Evolutionary conservation across 2,329 filamentous ascomycete species (phyloP).

Genomic region (Fusarium metavorans): DNA sequence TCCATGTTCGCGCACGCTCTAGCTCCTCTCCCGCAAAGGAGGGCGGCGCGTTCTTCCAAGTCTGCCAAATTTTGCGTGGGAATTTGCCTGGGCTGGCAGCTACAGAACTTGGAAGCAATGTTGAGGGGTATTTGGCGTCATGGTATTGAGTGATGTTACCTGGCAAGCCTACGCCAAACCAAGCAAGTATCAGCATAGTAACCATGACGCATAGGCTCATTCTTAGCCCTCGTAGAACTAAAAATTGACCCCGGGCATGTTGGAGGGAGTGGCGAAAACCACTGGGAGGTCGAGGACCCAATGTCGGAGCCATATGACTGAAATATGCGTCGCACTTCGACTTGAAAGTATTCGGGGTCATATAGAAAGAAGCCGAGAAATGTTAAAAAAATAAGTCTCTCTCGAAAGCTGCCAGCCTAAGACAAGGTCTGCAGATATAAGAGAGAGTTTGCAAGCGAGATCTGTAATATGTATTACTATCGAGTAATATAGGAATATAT

Average conservation of each 20-base stretch:
- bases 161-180: not conserved
- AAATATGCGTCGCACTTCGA: not conserved
- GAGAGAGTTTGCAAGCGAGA: no score
- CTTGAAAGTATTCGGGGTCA: not conserved
- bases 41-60: conserved; percentile 1
- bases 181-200: not conserved
- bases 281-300: not conserved
- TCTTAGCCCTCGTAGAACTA: not conserved
- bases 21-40: not conserved
- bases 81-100: not conserved
- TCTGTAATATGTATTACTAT: not conserved
- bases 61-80: conserved; percentile 9
- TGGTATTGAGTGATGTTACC: not conserved
- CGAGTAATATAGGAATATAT: not conserved
- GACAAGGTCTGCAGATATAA: no score
- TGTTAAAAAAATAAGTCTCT: not conserved
- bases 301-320: not conserved
- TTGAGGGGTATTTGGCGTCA: not conserved
- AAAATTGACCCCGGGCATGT: not conserved
- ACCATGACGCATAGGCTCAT: not conserved
- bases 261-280: not conserved
- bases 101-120: not conserved
- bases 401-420: not conserved
- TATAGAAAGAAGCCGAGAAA: not conserved
- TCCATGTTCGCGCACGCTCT: not conserved